Evolutionary conservation across 2,329 filamentous ascomycete genomes (phyloP), one percentile per base, ranked within the genome.

Genomic region (Neurospora sp.): DNA sequence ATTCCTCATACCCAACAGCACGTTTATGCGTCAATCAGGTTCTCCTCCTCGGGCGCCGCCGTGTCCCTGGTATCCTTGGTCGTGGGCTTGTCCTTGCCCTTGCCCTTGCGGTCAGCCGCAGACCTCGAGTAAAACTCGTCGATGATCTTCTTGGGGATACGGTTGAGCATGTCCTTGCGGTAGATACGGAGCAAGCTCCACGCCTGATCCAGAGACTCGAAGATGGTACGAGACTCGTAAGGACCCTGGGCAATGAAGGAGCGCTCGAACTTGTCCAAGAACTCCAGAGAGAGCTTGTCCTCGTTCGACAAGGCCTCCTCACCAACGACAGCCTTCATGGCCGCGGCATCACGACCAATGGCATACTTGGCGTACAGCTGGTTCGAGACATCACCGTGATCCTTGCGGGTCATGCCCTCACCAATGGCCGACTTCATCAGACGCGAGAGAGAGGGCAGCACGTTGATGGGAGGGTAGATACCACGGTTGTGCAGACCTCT

Each of bases 351-450:
- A 87, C 95, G 94, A 79, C 96, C 96, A 79, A 99, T 98, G 81
- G 96, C 96, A 81, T 99, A 99, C 84, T 99, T 99, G 83, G 96
- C 96, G 81, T 99, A 99, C 74, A 99, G 88, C 86, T 99, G 96
- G 86, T 99, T 99, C 76, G 96, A 99, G 68, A 99, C 96, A 83
- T 99, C 96, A 76, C 93, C 93, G 82, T 99, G 96, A 78, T 99
- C 96, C 82, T 93, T 94, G 77, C 96, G 92, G 36, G 96, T 99
- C 87, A 94, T 95, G 74, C 93, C 93, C 84, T 98, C 94, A 77
- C 96, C 96, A 78, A 99, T 99, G 81, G 96, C 96, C 78, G 96
- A 99, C 84, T 99, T 99, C 96, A 99, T 99, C 79, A 99, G 91
- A 89, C 96, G 96, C 33, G 96, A 99, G 46, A 99, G 91, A 67